These are phyloP conservation scores for Alternaria sp. DNA, from an alignment of 2,329 filamentous ascomycete genomes.

Conservation along the genomic window DNA sequence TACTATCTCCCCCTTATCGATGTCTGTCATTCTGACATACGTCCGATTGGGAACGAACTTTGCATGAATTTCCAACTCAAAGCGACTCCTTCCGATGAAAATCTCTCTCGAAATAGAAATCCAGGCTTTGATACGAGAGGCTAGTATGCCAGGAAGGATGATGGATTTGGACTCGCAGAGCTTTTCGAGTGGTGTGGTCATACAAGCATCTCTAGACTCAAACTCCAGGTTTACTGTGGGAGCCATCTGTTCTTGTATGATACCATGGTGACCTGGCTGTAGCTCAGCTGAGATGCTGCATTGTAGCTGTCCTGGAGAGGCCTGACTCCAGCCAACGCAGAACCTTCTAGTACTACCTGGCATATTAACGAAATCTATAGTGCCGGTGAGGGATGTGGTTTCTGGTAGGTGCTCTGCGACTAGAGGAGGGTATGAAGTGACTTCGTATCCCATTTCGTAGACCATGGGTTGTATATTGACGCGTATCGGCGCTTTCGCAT, in stretches of 20 bases:
- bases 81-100: background rate
- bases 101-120: background rate
- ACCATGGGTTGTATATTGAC: background rate
- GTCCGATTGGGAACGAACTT: no score
- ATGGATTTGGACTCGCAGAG: no score
- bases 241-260: background rate
- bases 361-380: no score
- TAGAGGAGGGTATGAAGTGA: background rate
- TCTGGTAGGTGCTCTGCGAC: background rate
- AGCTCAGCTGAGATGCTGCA: background rate
- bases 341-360: no score
- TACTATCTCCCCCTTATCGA: no score
- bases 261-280: accelerated
- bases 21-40: no score
- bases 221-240: background rate
- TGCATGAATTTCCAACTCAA: background rate
- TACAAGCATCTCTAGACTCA: background rate
- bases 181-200: background rate
- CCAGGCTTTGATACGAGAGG: no score
- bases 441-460: accelerated
- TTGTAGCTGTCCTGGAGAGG: background rate
- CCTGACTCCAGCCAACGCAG: background rate
- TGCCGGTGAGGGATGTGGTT: background rate
- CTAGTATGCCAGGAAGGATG: no score
- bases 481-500: background rate